These are phyloP conservation scores for Borovskyia barvae DNA, from an alignment of 208 protist species.

Conservation along the genomic window DNA sequence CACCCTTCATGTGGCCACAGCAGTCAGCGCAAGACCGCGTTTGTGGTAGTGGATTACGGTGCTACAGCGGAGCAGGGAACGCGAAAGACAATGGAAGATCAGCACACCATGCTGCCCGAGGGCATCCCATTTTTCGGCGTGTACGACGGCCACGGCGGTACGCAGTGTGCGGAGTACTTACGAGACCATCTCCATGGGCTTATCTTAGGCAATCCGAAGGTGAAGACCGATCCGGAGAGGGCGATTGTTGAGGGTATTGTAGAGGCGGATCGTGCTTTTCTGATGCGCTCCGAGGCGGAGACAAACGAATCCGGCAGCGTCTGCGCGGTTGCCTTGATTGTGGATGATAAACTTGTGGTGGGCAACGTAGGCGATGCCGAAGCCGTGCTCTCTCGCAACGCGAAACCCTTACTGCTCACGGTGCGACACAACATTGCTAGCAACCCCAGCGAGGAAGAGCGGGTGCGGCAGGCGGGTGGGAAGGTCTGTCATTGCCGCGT, in stretches of 20 bases:
- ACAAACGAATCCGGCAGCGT: conserved; percentile 85
- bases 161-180: conserved; percentile 81
- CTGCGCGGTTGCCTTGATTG: conserved; percentile 79
- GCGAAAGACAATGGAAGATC: conserved; percentile 88
- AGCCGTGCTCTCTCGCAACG: conserved; percentile 75
- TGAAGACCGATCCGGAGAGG: conserved; percentile 64
- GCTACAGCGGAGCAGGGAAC: conserved; percentile 80
- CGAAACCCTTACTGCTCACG: conserved; percentile 71
- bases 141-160: conserved; percentile 89
- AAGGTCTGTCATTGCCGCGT: conserved; percentile 92
- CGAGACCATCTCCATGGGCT: conserved; percentile 75
- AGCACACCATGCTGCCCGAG: conserved; percentile 81
- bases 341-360: conserved; percentile 80
- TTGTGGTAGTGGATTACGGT: conserved; percentile 74
- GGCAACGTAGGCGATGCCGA: conserved; percentile 91
- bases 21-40: conserved; percentile 39
- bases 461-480: conserved; percentile 83
- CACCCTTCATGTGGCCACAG: conserved; percentile 18
- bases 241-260: conserved; percentile 80
- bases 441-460: conserved; percentile 76
- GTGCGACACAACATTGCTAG: conserved; percentile 78
- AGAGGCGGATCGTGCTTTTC: conserved; percentile 73
- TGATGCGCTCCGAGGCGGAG: conserved; percentile 63
- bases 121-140: conserved; percentile 86
- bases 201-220: conserved; percentile 62